Conservation (phyloP, 139 green algal genomes). For the Zygnema cylindricum region DNA sequence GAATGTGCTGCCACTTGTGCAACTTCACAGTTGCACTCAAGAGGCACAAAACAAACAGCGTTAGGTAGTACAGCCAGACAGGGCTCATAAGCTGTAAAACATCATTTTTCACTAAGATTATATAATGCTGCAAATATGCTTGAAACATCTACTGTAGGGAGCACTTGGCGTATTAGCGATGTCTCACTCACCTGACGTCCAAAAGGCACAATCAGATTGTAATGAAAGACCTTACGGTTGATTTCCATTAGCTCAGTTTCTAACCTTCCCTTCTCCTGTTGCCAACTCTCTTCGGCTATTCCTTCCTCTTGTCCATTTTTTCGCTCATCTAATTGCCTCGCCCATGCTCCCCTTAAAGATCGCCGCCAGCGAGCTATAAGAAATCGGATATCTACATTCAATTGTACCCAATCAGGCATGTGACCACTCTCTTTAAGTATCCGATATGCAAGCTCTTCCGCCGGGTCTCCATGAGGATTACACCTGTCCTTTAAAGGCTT, state of each 20-base stretch:
- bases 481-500: slow-evolving; percentile 19
- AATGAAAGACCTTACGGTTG: slow-evolving; percentile 48
- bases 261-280: slow-evolving; percentile 23
- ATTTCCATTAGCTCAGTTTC: slow-evolving; percentile 29
- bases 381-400: slow-evolving; percentile 32
- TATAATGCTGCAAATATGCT: not conserved
- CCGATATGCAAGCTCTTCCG: slow-evolving; percentile 46
- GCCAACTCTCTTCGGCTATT: slow-evolving; percentile 17
- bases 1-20: no score
- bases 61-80: not conserved
- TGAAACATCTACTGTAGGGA: not conserved
- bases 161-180: not conserved
- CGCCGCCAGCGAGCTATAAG: slow-evolving; percentile 9
- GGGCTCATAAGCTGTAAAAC: not conserved
- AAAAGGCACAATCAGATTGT: slow-evolving; percentile 50
- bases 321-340: not conserved
- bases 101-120: not conserved
- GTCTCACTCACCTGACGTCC: slow-evolving; percentile 14
- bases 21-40: not conserved
- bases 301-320: slow-evolving; percentile 15
- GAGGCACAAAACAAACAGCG: not conserved
- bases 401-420: slow-evolving; percentile 45
- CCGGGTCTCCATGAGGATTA: slow-evolving; percentile 44
- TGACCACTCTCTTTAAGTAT: slow-evolving; percentile 50
- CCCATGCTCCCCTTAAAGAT: not conserved